Evolutionary conservation across 495 filamentous ascomycete species (phyloP).

Genomic region (Xylona heveae): DNA sequence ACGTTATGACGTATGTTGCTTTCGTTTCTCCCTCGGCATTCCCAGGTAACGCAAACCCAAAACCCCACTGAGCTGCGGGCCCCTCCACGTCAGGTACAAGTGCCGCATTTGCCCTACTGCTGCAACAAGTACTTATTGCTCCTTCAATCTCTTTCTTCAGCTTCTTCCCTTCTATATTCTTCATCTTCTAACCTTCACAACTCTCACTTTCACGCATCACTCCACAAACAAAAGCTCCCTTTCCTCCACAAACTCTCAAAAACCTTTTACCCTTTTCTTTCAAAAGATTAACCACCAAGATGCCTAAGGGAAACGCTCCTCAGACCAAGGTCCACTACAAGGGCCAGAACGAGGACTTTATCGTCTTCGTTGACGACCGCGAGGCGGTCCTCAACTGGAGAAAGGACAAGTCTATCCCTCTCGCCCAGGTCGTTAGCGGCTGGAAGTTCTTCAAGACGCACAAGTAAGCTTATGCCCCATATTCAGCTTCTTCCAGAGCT

Average conservation of each 20-base stretch:
- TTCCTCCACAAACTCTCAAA: no score
- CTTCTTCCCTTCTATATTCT: no score
- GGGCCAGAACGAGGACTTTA: slow-evolving; percentile 71
- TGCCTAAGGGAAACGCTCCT: slow-evolving; percentile 58
- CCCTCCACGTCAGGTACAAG: no score
- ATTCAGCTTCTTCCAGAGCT: slow-evolving; percentile 3
- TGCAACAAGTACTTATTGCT: no score
- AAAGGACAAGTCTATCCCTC: slow-evolving; percentile 51
- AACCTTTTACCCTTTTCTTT: slow-evolving; percentile 4
- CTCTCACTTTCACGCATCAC: no score
- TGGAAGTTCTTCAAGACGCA: slow-evolving; percentile 86
- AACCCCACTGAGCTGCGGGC: no score
- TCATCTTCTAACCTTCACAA: no score
- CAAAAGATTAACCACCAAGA: slow-evolving; percentile 17
- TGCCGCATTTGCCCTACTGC: no score
- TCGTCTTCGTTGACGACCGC: slow-evolving; percentile 68
- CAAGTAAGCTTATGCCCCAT: slow-evolving; percentile 36
- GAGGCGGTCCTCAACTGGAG: slow-evolving; percentile 62
- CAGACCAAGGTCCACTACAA: slow-evolving; percentile 78
- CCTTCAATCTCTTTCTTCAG: no score
- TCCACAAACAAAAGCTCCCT: slow-evolving; percentile 1
- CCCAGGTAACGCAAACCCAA: no score
- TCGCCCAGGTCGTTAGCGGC: slow-evolving; percentile 66
- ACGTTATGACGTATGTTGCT: no score
- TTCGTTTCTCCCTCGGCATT: no score